phyloP scores from a whole-genome alignment of 169 alveolate species.

The Eimeria sp. region DNA sequence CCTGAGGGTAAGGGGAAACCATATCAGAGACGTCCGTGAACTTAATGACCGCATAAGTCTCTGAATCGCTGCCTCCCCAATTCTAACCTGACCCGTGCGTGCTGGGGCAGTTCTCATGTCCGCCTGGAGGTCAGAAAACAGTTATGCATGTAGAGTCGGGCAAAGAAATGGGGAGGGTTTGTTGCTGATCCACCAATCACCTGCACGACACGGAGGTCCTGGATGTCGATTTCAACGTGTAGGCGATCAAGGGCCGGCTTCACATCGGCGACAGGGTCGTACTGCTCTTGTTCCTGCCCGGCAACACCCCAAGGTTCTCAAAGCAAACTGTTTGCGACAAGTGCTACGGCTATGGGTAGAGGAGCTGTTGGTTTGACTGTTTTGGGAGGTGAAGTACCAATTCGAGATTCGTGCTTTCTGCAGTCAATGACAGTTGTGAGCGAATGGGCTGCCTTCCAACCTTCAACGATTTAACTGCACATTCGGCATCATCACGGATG shows the following conservation, averaged over 20 bases:
- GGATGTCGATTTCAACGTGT: constrained; percentile 65
- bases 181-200: background rate
- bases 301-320: background rate
- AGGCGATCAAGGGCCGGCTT: constrained; percentile 73
- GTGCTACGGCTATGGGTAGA: background rate
- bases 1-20: constrained; percentile 10
- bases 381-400: background rate
- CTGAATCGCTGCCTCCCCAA: background rate
- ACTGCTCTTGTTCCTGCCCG: constrained; percentile 38
- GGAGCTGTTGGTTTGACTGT: background rate
- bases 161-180: background rate
- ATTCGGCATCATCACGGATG: background rate
- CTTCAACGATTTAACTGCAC: background rate
- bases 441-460: background rate
- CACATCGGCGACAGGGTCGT: constrained; percentile 63
- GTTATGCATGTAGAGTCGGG: background rate
- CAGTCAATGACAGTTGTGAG: background rate
- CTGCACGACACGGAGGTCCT: constrained; percentile 70
- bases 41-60: background rate
- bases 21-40: background rate
- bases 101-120: background rate
- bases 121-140: background rate
- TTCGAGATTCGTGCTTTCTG: background rate
- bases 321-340: background rate
- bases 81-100: background rate